Percentiles rank a stretch among this genome's conserved stretches.
Conservation (phyloP, 345 rosid genomes). For the Acer saccharum region DNA sequence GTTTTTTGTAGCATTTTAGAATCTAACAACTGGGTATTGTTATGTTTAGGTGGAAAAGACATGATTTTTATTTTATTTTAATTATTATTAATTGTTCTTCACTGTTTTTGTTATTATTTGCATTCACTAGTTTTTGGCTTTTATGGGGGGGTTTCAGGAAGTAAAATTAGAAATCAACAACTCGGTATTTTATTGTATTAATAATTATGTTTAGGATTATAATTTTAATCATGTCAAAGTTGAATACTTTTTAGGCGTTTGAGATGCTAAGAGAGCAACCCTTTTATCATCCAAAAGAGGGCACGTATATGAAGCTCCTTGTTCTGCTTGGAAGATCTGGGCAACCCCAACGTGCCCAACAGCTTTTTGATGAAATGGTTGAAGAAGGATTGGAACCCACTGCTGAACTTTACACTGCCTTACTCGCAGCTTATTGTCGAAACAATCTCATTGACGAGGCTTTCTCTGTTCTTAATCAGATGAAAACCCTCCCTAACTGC, state of each 20-base stretch:
- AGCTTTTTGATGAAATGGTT: slow-evolving; percentile 77
- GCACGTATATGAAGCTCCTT: slow-evolving; percentile 79
- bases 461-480: slow-evolving; percentile 52
- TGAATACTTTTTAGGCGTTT: slow-evolving; percentile 51
- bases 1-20: background rate
- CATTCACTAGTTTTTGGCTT: background rate
- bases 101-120: no score
- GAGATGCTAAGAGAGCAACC: slow-evolving; percentile 72
- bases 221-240: background rate
- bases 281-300: slow-evolving; percentile 78
- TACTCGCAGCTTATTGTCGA: slow-evolving; percentile 74
- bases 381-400: slow-evolving; percentile 79
- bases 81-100: background rate
- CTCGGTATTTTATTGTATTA: slow-evolving; percentile 6
- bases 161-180: background rate
- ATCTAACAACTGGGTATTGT: slow-evolving; percentile 10
- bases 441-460: slow-evolving; percentile 65
- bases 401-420: slow-evolving; percentile 74
- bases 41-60: background rate
- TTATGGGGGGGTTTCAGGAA: no score
- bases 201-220: background rate
- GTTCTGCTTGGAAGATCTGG: slow-evolving; percentile 74
- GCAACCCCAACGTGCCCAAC: slow-evolving; percentile 63
- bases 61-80: no score
- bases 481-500: slow-evolving; percentile 73